A percentile compares a stretch with the other conserved stretches of the same genome.
These are phyloP conservation scores for Phaseolus lunatus DNA, from an alignment of 306 rosid species.

Conservation along the genomic window DNA sequence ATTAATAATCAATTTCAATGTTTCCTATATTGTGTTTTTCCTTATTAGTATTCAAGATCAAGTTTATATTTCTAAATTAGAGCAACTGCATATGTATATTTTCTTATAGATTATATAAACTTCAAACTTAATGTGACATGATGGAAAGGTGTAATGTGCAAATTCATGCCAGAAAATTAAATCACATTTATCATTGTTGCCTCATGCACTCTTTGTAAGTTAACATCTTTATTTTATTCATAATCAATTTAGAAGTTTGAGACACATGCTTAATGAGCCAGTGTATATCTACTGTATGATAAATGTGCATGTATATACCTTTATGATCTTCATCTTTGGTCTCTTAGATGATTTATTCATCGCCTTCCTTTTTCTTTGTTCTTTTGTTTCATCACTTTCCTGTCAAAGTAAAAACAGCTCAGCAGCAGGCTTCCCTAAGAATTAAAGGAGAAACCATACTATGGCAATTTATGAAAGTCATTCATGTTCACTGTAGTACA, in stretches of 20 bases:
- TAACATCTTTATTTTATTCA: neutral
- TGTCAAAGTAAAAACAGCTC: conserved; percentile 38
- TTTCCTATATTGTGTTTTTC: neutral
- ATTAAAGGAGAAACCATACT: neutral
- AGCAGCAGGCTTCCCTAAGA: neutral
- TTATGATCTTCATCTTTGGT: conserved; percentile 40
- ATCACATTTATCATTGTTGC: neutral
- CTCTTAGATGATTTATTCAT: conserved; percentile 49
- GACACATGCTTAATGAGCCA: neutral
- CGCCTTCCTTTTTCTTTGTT: conserved; percentile 46
- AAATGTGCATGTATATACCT: conserved; percentile 44
- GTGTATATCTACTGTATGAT: neutral
- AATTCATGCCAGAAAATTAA: neutral
- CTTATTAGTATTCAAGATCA: neutral
- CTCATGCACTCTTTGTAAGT: neutral
- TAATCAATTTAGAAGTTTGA: neutral
- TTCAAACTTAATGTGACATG: neutral
- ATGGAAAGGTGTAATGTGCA: neutral
- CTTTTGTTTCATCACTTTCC: conserved; percentile 46
- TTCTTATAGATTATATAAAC: neutral
- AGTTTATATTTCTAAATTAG: neutral
- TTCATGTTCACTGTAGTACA: neutral
- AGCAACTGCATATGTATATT: no score
- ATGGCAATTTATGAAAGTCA: neutral
- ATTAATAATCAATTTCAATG: neutral